These are phyloP conservation scores for Lecanosticta acicola DNA, from an alignment of 2,329 filamentous ascomycete genomes.

Conservation along the genomic window DNA sequence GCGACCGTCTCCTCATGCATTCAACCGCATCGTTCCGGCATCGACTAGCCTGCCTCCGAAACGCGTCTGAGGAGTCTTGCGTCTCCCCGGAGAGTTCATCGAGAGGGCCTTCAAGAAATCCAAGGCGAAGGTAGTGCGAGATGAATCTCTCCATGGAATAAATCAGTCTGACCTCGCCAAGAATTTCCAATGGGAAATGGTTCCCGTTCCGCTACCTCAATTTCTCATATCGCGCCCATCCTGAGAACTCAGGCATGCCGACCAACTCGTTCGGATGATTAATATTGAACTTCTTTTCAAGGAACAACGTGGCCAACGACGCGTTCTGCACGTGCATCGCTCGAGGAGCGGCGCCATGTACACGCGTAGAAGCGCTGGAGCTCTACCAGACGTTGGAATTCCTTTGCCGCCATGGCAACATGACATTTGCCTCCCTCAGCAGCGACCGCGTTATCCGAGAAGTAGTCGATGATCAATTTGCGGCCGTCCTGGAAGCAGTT, in stretches of 20 bases:
- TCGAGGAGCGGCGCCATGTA: conserved; percentile 33
- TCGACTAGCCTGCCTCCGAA: too few species aligned
- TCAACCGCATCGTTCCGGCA: too few species aligned
- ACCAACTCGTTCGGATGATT: conserved; percentile 42
- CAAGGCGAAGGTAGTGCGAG: conserved; percentile 46
- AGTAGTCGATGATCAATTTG: conserved; percentile 49
- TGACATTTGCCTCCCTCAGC: conserved; percentile 27
- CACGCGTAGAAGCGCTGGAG: conserved; percentile 43
- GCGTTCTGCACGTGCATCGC: conserved; percentile 50
- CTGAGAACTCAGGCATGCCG: conserved; percentile 44
- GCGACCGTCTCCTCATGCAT: too few species aligned
- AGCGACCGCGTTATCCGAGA: conserved; percentile 25
- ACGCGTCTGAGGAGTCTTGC: too few species aligned
- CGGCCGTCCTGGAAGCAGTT: conserved; percentile 34
- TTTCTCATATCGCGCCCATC: conserved; percentile 45
- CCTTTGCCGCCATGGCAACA: conserved; percentile 44
- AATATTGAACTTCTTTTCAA: conserved; percentile 51
- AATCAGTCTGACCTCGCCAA: conserved; percentile 46
- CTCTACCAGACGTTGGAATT: conserved; percentile 42
- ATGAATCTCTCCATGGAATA: conserved; percentile 49
- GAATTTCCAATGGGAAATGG: conserved; percentile 49
- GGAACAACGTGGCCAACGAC: conserved; percentile 44
- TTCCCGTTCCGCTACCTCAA: conserved; percentile 47
- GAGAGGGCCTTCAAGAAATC: conserved; percentile 44
- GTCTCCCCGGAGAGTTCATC: too few species aligned